Evolutionary conservation across 495 filamentous ascomycete species (phyloP).

Genomic region (Penicillium lividum): DNA sequence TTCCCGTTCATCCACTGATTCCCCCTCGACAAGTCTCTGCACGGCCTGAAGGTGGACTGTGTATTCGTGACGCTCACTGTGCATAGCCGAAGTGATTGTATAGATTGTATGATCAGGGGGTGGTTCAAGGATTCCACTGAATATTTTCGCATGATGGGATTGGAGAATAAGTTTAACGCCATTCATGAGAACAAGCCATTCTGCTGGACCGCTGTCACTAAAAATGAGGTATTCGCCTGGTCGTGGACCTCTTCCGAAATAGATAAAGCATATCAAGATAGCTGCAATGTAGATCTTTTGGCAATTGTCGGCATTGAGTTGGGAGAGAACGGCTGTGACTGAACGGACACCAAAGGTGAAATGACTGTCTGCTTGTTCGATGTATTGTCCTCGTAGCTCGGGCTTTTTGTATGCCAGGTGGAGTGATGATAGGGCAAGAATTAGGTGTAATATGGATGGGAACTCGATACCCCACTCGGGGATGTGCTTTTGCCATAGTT

Average conservation of each 20-base stretch:
- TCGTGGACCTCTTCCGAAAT: slow-evolving; percentile 45
- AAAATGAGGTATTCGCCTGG: slow-evolving; percentile 47
- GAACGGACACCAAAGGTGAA: slow-evolving; percentile 48
- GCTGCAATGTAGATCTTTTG: slow-evolving; percentile 49
- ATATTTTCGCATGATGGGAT: slow-evolving; percentile 25
- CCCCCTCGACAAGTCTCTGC: slow-evolving; percentile 15
- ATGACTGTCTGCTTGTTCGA: slow-evolving; percentile 44
- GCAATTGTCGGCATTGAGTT: slow-evolving; percentile 41
- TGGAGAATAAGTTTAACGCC: slow-evolving; percentile 42
- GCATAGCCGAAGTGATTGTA: slow-evolving; percentile 13
- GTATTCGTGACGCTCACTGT: slow-evolving; percentile 24
- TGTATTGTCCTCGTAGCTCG: slow-evolving; percentile 25
- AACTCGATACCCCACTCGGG: slow-evolving; percentile 43
- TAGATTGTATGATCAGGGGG: background rate
- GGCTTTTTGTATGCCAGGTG: slow-evolving; percentile 45
- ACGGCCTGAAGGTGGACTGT: slow-evolving; percentile 17
- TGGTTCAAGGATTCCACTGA: slow-evolving; percentile 31
- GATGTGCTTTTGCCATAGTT: slow-evolving; percentile 43
- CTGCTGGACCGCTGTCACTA: slow-evolving; percentile 35
- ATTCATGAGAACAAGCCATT: slow-evolving; percentile 48
- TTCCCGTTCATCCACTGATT: background rate
- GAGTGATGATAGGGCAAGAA: slow-evolving; percentile 45
- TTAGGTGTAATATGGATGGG: slow-evolving; percentile 48
- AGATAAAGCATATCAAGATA: slow-evolving; percentile 46
- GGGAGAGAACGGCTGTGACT: slow-evolving; percentile 38